phyloP scores from a whole-genome alignment of 2,329 filamentous ascomycete species.

The Sordariomycetes sp. region DNA sequence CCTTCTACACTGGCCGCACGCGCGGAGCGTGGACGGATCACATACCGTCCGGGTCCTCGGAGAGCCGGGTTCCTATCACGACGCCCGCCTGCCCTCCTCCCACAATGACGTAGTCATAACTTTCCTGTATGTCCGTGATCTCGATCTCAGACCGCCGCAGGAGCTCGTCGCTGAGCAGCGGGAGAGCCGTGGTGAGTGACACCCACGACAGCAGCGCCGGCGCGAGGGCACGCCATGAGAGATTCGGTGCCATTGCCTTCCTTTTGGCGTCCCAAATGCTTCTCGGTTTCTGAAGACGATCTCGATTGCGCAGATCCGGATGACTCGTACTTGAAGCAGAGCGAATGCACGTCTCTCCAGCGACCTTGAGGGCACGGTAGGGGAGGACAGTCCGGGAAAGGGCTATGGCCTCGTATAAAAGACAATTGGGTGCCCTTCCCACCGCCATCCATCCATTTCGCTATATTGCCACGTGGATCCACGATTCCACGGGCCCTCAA shows the following conservation, averaged over 20 bases:
- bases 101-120: slow-evolving; percentile 16
- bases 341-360: not conserved
- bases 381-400: not conserved
- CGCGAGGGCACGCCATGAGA: slow-evolving; percentile 1
- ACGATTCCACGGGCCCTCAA: not conserved
- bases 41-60: slow-evolving; percentile 11
- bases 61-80: slow-evolving; percentile 19
- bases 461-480: not conserved
- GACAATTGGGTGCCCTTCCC: not conserved
- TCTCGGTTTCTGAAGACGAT: not conserved
- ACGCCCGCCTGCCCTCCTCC: slow-evolving; percentile 21
- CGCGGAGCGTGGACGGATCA: not conserved
- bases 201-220: not conserved
- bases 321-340: not conserved
- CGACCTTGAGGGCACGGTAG: not conserved
- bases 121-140: slow-evolving; percentile 1
- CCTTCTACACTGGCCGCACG: not conserved
- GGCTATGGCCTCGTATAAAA: not conserved
- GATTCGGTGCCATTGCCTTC: not conserved
- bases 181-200: not conserved
- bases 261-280: not conserved
- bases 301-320: not conserved
- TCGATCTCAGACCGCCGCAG: slow-evolving; percentile 1
- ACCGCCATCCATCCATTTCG: not conserved
- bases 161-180: slow-evolving; percentile 2